Conservation (phyloP, 306 rosid species). For the Citrullus colocynthis region DNA sequence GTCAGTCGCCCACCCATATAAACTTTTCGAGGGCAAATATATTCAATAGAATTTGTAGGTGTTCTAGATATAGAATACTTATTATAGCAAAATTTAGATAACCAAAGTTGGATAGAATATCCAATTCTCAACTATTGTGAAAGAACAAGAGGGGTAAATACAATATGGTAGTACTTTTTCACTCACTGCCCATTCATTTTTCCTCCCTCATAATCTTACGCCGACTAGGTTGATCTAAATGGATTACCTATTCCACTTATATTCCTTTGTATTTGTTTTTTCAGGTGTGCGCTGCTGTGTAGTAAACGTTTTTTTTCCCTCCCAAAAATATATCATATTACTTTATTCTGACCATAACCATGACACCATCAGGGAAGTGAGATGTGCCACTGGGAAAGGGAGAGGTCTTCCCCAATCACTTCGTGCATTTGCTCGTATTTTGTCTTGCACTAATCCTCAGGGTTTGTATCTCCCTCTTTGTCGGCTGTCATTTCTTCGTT, state of each 20-base stretch:
- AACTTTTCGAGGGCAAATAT: too few relatives aligned
- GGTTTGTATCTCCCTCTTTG: constrained; percentile 17
- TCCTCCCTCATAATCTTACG: neutral
- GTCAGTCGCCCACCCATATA: too few relatives aligned
- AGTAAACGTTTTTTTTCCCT: neutral
- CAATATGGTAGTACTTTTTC: neutral
- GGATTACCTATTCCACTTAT: neutral
- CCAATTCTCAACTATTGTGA: neutral
- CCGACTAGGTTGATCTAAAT: neutral
- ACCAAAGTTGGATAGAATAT: neutral
- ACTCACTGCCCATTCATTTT: neutral
- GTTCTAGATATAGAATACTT: neutral
- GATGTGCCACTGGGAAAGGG: constrained; percentile 38
- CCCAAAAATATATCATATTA: neutral
- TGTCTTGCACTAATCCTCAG: constrained; percentile 36
- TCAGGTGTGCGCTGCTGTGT: neutral
- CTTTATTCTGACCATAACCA: neutral
- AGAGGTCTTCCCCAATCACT: constrained; percentile 72
- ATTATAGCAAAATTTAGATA: neutral
- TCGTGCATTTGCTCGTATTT: constrained; percentile 62
- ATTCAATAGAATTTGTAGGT: neutral
- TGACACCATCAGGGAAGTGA: constrained; percentile 47
- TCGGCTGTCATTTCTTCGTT: neutral
- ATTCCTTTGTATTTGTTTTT: neutral
- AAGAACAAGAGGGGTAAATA: neutral